Evolutionary conservation across 2,329 filamentous ascomycete genomes (phyloP).

Genomic region (Diaporthe eres): DNA sequence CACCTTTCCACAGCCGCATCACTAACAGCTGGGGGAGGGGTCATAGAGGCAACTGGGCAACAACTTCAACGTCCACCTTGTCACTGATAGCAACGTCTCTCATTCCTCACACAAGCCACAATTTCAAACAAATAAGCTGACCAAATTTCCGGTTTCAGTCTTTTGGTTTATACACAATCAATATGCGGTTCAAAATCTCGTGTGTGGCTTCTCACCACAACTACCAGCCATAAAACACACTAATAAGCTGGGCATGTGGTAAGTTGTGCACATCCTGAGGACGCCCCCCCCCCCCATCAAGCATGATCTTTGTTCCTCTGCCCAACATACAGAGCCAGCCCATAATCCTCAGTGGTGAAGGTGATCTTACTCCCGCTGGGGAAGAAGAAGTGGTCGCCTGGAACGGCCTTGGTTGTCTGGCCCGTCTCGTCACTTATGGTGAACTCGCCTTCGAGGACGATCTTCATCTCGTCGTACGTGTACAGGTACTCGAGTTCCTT

Average conservation of each 20-base stretch:
- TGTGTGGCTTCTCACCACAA: not conserved
- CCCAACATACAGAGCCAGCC: constrained; percentile 71
- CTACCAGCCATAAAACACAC: not conserved
- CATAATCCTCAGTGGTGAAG: constrained; percentile 73
- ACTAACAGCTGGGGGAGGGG: not conserved
- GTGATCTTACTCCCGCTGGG: constrained; percentile 76
- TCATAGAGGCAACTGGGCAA: not conserved
- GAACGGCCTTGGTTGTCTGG: constrained; percentile 68
- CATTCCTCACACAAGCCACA: not conserved
- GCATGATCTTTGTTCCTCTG: constrained; percentile 54
- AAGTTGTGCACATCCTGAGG: too few species aligned
- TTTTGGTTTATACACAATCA: not conserved
- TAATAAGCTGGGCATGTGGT: not conserved
- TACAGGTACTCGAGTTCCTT: constrained; percentile 78
- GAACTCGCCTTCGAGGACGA: constrained; percentile 77
- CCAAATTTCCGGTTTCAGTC: not conserved
- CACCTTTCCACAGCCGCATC: too few species aligned
- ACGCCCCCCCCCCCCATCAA: constrained; percentile 34
- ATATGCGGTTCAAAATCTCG: too few species aligned
- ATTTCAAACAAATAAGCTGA: not conserved
- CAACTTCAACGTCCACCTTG: not conserved
- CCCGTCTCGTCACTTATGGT: constrained; percentile 75
- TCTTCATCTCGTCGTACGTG: constrained; percentile 79
- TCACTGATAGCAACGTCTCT: not conserved
- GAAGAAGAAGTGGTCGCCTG: constrained; percentile 79